Conservation (phyloP, 495 filamentous ascomycete species). For the Daldinia vernicosa region DNA sequence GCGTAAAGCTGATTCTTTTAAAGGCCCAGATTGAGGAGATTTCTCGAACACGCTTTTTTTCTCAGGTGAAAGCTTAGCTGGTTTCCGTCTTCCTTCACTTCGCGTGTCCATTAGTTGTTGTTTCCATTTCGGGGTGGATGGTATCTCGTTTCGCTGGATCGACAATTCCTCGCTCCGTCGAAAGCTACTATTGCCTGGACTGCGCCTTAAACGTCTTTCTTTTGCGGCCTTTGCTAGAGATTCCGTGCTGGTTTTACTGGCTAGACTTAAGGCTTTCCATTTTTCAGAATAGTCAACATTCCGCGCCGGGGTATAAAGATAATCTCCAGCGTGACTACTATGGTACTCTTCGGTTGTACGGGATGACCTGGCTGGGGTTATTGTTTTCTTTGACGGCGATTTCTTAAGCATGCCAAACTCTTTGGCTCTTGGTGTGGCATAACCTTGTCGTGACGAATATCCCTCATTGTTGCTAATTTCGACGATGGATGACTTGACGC, state of each 20-base stretch:
- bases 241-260: slow-evolving; percentile 40
- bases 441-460: background rate
- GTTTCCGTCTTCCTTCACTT: slow-evolving; percentile 1
- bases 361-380: slow-evolving; percentile 17
- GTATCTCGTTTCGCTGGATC: background rate
- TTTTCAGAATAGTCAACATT: slow-evolving; percentile 13
- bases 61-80: slow-evolving; percentile 21
- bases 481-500: slow-evolving; percentile 13
- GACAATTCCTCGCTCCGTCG: slow-evolving; percentile 28
- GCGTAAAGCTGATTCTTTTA: background rate
- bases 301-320: background rate
- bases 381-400: background rate
- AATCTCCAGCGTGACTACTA: background rate
- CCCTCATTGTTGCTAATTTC: slow-evolving; percentile 9
- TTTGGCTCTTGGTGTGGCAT: background rate
- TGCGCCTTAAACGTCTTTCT: slow-evolving; percentile 43
- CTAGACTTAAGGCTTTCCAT: slow-evolving; percentile 35
- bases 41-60: slow-evolving; percentile 21
- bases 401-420: background rate
- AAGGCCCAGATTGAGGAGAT: background rate
- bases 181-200: slow-evolving; percentile 10
- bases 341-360: slow-evolving; percentile 8
- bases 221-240: slow-evolving; percentile 35
- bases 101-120: background rate
- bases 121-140: slow-evolving; percentile 24